These are phyloP conservation scores for Filosporella fistucella DNA, from an alignment of 495 filamentous ascomycete genomes.

Conservation along the genomic window DNA sequence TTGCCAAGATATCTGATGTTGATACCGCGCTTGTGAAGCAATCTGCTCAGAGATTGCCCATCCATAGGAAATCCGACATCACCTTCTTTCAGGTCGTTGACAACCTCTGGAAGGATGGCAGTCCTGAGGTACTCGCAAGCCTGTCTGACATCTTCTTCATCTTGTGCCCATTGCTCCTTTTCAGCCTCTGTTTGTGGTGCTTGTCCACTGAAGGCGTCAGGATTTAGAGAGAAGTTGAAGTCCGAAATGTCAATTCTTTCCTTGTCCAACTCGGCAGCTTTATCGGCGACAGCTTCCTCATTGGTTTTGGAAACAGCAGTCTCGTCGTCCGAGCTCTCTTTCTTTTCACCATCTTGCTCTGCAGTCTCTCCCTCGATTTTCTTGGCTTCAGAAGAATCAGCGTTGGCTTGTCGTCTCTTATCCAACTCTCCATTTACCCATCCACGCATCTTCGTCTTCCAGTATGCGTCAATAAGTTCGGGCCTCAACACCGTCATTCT, in stretches of 20 bases:
- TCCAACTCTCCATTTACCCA: constrained; percentile 74
- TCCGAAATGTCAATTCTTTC: constrained; percentile 74
- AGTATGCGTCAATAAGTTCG: constrained; percentile 82
- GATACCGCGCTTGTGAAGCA: constrained; percentile 96
- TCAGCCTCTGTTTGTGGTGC: constrained; percentile 85
- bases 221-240: constrained; percentile 87
- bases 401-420: constrained; percentile 26
- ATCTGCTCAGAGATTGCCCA: constrained; percentile 78
- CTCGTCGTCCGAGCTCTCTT: constrained; percentile 15
- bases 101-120: constrained; percentile 64
- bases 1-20: constrained; percentile 94
- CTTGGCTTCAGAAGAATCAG: constrained; percentile 22
- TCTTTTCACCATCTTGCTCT: constrained; percentile 24
- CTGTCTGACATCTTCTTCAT: constrained; percentile 84
- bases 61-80: constrained; percentile 99
- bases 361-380: constrained; percentile 10
- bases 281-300: constrained; percentile 28
- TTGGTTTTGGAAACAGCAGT: constrained; percentile 27
- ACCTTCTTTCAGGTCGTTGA: constrained; percentile 82
- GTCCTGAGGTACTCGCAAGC: constrained; percentile 74
- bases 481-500: constrained; percentile 88
- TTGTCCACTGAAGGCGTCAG: constrained; percentile 93
- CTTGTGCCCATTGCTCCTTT: constrained; percentile 75
- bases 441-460: constrained; percentile 79
- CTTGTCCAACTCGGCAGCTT: constrained; percentile 28